Evolutionary conservation across 495 filamentous ascomycete genomes (phyloP).

Genomic region (Pseudoneurospora amorphoporcata): DNA sequence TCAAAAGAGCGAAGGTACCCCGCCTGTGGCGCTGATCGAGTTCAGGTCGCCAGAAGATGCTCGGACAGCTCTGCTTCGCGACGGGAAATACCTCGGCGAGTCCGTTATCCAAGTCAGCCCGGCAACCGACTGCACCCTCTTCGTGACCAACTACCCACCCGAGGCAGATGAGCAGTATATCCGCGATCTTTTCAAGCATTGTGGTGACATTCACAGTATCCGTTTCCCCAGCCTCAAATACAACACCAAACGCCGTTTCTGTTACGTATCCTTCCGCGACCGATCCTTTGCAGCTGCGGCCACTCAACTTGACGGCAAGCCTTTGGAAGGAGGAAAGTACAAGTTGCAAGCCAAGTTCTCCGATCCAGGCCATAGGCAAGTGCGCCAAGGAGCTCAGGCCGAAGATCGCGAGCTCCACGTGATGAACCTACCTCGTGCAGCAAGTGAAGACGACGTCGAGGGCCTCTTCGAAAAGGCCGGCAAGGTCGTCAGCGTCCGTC

Average conservation of each 20-base stretch:
- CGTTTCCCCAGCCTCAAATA: constrained; percentile 86
- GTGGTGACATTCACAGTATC: constrained; percentile 73
- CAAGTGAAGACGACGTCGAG: constrained; percentile 55
- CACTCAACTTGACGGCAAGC: constrained; percentile 57
- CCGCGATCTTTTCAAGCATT: constrained; percentile 61
- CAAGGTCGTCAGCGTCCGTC: constrained; percentile 53
- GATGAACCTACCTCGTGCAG: constrained; percentile 56
- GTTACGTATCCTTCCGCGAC: constrained; percentile 78
- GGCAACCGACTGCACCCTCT: constrained; percentile 69
- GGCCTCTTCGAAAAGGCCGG: constrained; percentile 67
- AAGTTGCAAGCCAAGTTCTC: constrained; percentile 73
- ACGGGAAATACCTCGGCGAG: constrained; percentile 64
- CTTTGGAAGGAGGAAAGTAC: constrained; percentile 48
- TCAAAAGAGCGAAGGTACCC: constrained; percentile 44
- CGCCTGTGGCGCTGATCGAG: constrained; percentile 70
- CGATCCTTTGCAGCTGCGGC: constrained; percentile 53
- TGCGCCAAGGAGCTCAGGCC: constrained; percentile 67
- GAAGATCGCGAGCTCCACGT: constrained; percentile 86
- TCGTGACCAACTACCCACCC: constrained; percentile 84
- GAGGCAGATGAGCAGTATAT: constrained; percentile 74
- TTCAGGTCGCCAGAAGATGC: constrained; percentile 74
- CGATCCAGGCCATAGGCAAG: constrained; percentile 64
- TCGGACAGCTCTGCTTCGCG: constrained; percentile 64
- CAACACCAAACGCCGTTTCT: constrained; percentile 82
- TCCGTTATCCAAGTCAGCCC: constrained; percentile 59